Evolutionary conservation across 768 basidiomycete genomes (phyloP).

Genomic region (Daedaleopsis sinensis): DNA sequence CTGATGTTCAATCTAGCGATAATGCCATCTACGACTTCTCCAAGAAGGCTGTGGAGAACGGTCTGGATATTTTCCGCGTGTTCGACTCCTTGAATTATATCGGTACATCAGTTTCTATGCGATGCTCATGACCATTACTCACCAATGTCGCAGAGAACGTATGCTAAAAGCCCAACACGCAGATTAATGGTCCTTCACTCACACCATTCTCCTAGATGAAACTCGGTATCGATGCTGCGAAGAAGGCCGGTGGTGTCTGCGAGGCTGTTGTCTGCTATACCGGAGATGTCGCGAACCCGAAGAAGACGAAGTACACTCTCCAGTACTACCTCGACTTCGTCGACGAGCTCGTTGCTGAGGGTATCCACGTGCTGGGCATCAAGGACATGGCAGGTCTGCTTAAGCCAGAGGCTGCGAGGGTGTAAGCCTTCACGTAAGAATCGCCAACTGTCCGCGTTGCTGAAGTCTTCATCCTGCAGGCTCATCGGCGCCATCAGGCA

Average conservation of each 20-base stretch:
- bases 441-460: no score
- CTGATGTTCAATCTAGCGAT: constrained; percentile 54
- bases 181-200: neutral
- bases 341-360: constrained; percentile 89
- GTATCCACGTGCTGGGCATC: constrained; percentile 95
- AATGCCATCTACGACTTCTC: constrained; percentile 99
- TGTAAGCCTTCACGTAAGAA: constrained; percentile 51
- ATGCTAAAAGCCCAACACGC: constrained; percentile 26
- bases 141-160: constrained; percentile 63
- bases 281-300: constrained; percentile 93
- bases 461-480: constrained; percentile 41
- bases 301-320: constrained; percentile 96
- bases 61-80: constrained; percentile 98
- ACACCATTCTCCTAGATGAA: constrained; percentile 66
- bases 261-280: constrained; percentile 99
- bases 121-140: neutral
- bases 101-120: constrained; percentile 51
- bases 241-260: constrained; percentile 98
- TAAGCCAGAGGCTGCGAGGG: constrained; percentile 90
- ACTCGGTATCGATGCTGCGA: constrained; percentile 98
- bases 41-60: constrained; percentile 99
- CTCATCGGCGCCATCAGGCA: constrained; percentile 93
- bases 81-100: constrained; percentile 99
- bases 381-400: constrained; percentile 99
- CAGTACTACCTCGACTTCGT: constrained; percentile 97